Percentiles rank a stretch among this genome's conserved stretches.
Evolutionary conservation across 495 filamentous ascomycete species (phyloP).

Genomic region (Podospora conica): DNA sequence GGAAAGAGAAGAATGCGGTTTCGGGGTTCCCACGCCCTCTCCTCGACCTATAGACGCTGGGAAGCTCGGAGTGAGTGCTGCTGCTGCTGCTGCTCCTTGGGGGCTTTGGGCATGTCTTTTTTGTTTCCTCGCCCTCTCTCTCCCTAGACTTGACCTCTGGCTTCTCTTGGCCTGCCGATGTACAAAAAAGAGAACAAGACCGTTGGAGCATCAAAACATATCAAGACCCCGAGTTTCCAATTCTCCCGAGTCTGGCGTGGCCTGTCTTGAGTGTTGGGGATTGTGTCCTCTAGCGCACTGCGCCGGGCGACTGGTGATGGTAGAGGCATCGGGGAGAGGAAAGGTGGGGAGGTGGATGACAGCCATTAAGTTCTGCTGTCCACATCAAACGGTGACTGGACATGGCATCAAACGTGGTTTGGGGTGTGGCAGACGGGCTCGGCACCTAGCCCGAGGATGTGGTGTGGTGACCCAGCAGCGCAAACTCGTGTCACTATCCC

Average conservation of each 20-base stretch:
- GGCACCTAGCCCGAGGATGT: neutral
- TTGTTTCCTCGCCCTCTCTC: neutral
- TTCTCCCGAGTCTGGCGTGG: neutral
- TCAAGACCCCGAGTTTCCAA: neutral
- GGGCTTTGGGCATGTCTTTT: slow-evolving; percentile 14
- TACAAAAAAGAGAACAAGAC: slow-evolving; percentile 12
- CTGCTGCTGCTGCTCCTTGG: slow-evolving; percentile 4
- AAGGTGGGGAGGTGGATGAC: too few relatives aligned
- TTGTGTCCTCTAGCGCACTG: neutral
- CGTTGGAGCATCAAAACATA: slow-evolving; percentile 14
- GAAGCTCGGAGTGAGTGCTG: slow-evolving; percentile 9
- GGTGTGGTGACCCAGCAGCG: neutral
- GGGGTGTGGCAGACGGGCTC: neutral
- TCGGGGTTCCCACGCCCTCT: slow-evolving; percentile 6
- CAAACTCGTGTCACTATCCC: too few relatives aligned
- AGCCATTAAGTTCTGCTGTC: too few relatives aligned
- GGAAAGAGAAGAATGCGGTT: slow-evolving; percentile 11
- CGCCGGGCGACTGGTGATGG: neutral
- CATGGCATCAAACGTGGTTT: neutral
- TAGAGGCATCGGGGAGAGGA: too few relatives aligned
- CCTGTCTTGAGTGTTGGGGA: neutral
- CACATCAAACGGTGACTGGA: too few relatives aligned
- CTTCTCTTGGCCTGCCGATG: slow-evolving; percentile 15
- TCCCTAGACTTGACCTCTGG: slow-evolving; percentile 2
- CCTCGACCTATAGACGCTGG: slow-evolving; percentile 17